Evolutionary conservation across 2,329 filamentous ascomycete genomes (phyloP), one percentile per base, ranked within the genome.

Genomic region (Nigrospora sphaerica): DNA sequence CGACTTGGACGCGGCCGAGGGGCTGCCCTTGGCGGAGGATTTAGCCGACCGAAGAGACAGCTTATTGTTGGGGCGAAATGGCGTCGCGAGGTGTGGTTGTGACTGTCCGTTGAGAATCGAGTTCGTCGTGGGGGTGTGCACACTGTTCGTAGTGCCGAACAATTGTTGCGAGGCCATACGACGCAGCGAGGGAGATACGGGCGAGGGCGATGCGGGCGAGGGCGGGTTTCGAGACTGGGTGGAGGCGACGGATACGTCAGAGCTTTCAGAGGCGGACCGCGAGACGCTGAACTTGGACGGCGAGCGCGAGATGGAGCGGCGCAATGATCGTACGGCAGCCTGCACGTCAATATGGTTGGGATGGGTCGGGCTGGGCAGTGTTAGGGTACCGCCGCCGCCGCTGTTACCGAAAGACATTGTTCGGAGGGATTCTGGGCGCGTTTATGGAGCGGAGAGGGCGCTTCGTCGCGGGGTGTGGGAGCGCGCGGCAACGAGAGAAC

Each of bases 271-370:
- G 39, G 65, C 65, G 39, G 70, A 64, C 52, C 74, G 72, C 43
- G 66, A 63, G 33, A 95, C 71, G 47, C 80, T 77, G 63, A 93
- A 92, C 65, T 93, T 95, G 32, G 92, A 95, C 12, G 92, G 92
- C n/a, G 92, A 96, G 57, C 90, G 81, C 47, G 91, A 96, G 52
- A 96, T 75, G 23, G 92, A 95, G 56, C 89, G 86, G 54, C 91
- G 80, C 48, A 96, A 74, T 58, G 89, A 87, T 61, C 88, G 81
- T 52, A 95, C 86, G 49, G 87, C 85, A 43, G 87, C 85, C 45
- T 62, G 62, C 53, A 88, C 82, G 70, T 95, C 88, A 58, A 92
- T 85, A 67, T 87, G 85, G 64, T 88, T 87, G 51, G 82, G 81
- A 59, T 88, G 83, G 41, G 87, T 92, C 48, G 92, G 91, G 51